These are phyloP conservation scores for Wickerhamomyces silvicola DNA, from an alignment of 805 yeast species.

Conservation along the genomic window DNA sequence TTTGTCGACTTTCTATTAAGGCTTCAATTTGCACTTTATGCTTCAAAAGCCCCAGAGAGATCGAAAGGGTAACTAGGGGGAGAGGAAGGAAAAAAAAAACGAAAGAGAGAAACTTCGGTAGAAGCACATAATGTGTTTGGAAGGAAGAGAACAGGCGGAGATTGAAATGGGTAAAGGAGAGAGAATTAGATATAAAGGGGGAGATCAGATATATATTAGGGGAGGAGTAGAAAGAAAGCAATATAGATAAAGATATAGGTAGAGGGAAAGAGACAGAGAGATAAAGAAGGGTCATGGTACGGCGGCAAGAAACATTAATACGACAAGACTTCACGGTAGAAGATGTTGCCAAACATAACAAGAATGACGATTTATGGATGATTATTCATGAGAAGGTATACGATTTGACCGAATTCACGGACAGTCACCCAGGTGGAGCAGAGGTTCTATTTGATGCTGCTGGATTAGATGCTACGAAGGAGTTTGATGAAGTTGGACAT, in stretches of 20 bases:
- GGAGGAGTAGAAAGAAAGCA: too few relatives aligned
- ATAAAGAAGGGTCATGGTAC: not conserved
- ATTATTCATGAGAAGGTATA: slow-evolving; percentile 75
- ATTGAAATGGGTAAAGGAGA: too few relatives aligned
- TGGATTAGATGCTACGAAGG: slow-evolving; percentile 70
- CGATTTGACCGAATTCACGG: slow-evolving; percentile 59
- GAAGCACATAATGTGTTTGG: too few relatives aligned
- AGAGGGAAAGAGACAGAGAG: too few relatives aligned
- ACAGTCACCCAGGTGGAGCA: slow-evolving; percentile 67
- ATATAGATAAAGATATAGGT: too few relatives aligned
- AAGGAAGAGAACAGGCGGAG: too few relatives aligned
- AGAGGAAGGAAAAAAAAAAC: too few relatives aligned
- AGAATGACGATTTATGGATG: slow-evolving; percentile 63
- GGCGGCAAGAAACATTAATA: not conserved
- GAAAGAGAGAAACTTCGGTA: too few relatives aligned
- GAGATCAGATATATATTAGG: too few relatives aligned
- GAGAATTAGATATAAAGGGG: too few relatives aligned
- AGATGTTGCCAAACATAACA: slow-evolving; percentile 15
- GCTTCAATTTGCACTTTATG: not conserved
- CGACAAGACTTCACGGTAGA: slow-evolving; percentile 6
- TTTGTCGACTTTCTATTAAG: not conserved
- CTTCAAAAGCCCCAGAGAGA: too few relatives aligned
- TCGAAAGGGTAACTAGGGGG: too few relatives aligned
- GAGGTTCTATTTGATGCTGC: slow-evolving; percentile 74
- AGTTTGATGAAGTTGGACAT: slow-evolving; percentile 93